These are phyloP conservation scores for Moricandia arvensis DNA, from an alignment of 345 rosid genomes.

Conservation along the genomic window DNA sequence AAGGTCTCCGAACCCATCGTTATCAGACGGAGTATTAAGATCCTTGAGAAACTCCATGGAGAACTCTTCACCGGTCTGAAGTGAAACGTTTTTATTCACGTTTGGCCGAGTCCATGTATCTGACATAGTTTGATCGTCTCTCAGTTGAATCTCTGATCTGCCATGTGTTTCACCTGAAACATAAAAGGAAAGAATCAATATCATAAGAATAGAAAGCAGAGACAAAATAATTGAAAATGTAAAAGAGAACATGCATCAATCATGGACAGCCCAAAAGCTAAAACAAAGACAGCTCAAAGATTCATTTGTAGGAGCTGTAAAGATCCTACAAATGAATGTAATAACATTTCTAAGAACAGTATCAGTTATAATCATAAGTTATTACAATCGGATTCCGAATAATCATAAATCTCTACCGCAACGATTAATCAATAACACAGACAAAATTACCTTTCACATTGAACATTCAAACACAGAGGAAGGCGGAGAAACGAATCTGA, in stretches of 20 bases:
- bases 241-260: constrained; percentile 1
- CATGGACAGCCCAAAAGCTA: constrained; percentile 21
- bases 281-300: constrained; percentile 23
- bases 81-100: constrained; percentile 46
- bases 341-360: not conserved
- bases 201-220: not conserved
- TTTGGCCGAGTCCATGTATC: constrained; percentile 42
- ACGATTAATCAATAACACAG: not conserved
- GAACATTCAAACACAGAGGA: not conserved
- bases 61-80: constrained; percentile 67
- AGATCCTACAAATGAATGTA: not conserved
- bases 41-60: constrained; percentile 64
- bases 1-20: constrained; percentile 26
- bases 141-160: constrained; percentile 22
- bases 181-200: not conserved
- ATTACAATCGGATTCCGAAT: too few species aligned
- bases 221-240: not conserved
- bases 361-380: not conserved
- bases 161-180: constrained; percentile 16
- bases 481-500: constrained; percentile 1
- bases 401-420: too few species aligned
- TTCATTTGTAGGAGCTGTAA: constrained; percentile 21
- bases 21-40: constrained; percentile 34
- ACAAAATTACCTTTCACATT: constrained; percentile 7
- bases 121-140: constrained; percentile 36